Conservation (phyloP, 495 filamentous ascomycete genomes). For the Neurospora sp. region DNA sequence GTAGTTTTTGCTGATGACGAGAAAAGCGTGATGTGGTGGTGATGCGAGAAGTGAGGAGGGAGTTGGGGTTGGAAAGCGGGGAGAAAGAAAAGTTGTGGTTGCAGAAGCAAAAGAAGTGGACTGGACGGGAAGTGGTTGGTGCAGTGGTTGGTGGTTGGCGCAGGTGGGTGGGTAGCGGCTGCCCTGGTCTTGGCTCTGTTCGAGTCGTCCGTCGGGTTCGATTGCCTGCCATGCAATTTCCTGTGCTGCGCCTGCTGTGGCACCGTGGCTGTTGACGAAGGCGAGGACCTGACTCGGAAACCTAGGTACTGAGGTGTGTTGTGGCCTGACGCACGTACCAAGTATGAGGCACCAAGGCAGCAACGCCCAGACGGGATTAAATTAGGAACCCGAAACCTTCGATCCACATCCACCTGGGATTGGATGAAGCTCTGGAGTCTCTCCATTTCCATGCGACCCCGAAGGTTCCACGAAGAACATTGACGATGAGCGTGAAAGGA, state of each 20-base stretch:
- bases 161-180: not conserved
- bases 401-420: not conserved
- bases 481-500: not conserved
- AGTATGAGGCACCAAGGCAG: not conserved
- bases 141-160: not conserved
- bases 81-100: conserved; percentile 1
- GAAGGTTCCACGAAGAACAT: not conserved
- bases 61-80: not conserved
- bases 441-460: not conserved
- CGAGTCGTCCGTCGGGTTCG: not conserved
- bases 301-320: not conserved
- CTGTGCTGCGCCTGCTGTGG: not conserved
- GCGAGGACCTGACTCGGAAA: not conserved
- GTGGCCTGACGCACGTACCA: not conserved
- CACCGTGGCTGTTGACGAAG: not conserved
- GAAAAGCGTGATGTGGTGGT: not conserved
- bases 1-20: not conserved
- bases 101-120: not conserved
- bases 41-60: not conserved
- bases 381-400: not conserved
- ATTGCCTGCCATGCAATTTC: not conserved
- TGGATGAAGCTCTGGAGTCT: not conserved
- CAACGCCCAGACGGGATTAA: not conserved
- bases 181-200: not conserved
- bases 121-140: not conserved